A percentile compares a stretch with the other conserved stretches of the same genome.
phyloP scores from a whole-genome alignment of 176 grass and related monocot genomes.

The Stipa capillata region DNA sequence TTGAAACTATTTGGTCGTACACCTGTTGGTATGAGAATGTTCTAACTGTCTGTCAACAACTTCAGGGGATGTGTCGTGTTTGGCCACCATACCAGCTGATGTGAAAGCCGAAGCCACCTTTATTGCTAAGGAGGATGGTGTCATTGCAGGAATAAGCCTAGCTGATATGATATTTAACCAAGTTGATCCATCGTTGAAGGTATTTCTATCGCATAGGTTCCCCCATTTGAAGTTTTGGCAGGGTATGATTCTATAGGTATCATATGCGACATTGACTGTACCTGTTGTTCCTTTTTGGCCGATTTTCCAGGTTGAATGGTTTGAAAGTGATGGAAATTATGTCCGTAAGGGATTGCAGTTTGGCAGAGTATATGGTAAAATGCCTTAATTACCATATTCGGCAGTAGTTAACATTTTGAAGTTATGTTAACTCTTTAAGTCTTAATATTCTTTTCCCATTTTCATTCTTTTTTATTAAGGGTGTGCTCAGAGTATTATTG shows the following conservation, averaged over 20 bases:
- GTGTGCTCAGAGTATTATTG: conserved; percentile 72
- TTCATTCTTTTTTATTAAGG: conserved; percentile 37
- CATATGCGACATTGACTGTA: neutral
- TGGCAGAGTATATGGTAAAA: conserved; percentile 88
- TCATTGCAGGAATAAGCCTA: conserved; percentile 80
- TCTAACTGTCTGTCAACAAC: neutral
- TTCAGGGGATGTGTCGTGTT: conserved; percentile 89
- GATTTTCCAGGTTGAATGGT: conserved; percentile 75
- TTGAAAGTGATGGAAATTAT: conserved; percentile 58
- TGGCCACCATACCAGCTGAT: conserved; percentile 77
- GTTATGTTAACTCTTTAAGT: neutral
- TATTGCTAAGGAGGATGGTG: conserved; percentile 81
- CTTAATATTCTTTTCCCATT: neutral
- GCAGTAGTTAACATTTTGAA: neutral
- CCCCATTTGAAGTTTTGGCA: neutral
- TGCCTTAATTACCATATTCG: neutral
- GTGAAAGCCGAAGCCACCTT: conserved; percentile 87
- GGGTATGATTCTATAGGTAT: neutral
- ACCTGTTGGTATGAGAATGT: neutral
- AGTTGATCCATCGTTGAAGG: conserved; percentile 77
- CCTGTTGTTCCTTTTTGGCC: neutral
- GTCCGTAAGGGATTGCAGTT: conserved; percentile 77
- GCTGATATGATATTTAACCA: conserved; percentile 93
- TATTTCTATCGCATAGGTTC: conserved; percentile 10
- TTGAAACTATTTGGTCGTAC: neutral